phyloP scores from a whole-genome alignment of 257 asterid genomes.

The Nyctanthes arbortristis region DNA sequence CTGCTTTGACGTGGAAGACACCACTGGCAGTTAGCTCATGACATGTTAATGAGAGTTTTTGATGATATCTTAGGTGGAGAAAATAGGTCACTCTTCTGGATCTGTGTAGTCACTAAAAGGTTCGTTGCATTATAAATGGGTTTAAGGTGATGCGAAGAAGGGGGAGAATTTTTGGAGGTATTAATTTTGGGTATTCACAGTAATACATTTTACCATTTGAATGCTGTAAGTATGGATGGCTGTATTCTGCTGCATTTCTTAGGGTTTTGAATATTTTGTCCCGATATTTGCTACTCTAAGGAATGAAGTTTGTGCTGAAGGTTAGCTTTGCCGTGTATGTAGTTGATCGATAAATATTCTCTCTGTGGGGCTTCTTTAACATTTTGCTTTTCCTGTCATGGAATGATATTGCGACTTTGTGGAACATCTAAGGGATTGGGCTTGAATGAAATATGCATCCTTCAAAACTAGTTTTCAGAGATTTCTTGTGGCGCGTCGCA shows the following conservation, averaged over 20 bases:
- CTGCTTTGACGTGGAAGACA: conserved; percentile 23
- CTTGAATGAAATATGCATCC: background rate
- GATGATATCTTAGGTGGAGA: conserved; percentile 30
- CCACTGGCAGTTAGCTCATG: conserved; percentile 36
- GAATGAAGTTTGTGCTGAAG: conserved; percentile 25
- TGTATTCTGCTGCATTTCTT: conserved; percentile 30
- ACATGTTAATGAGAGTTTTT: conserved; percentile 34
- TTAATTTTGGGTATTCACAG: conserved; percentile 27
- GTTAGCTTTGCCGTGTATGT: conserved; percentile 20
- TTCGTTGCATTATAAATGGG: conserved; percentile 22
- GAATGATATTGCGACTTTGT: background rate
- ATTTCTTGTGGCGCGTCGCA: background rate
- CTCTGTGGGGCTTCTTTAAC: conserved; percentile 18
- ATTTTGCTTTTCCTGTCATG: conserved; percentile 15
- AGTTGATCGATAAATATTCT: conserved; percentile 4
- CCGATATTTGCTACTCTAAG: background rate
- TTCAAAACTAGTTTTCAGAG: background rate
- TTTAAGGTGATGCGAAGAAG: conserved; percentile 21
- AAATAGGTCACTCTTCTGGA: conserved; percentile 23
- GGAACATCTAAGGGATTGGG: background rate
- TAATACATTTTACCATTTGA: conserved; percentile 16
- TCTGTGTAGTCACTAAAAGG: conserved; percentile 23
- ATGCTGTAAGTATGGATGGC: conserved; percentile 25
- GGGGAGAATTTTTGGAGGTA: conserved; percentile 21
- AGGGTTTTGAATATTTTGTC: conserved; percentile 13